Percentiles rank a stretch among this genome's conserved stretches.
Conservation (phyloP, 192 early-diverging fungal species). For the Linnemannia hyalina region DNA sequence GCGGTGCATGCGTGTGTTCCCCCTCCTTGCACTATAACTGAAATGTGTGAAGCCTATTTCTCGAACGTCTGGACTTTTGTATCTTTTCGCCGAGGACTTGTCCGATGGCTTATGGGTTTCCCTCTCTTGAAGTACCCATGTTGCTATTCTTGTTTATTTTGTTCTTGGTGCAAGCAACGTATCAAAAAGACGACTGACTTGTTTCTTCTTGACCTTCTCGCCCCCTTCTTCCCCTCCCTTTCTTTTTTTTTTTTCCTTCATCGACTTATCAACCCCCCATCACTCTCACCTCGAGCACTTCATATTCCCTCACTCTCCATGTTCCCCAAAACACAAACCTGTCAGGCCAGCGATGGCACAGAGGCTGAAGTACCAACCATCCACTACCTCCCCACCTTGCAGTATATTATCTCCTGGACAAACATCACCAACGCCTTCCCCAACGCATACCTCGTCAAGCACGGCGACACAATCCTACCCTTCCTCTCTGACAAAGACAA, state of each 20-base stretch:
- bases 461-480: neutral
- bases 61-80: too few relatives aligned
- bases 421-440: neutral
- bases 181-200: neutral
- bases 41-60: too few relatives aligned
- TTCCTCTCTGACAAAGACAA: neutral
- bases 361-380: neutral
- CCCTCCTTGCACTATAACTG: too few relatives aligned
- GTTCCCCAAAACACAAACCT: neutral
- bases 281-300: neutral
- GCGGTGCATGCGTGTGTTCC: too few relatives aligned
- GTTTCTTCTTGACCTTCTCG: too few relatives aligned
- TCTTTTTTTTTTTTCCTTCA: neutral
- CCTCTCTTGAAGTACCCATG: too few relatives aligned
- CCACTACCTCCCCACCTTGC: neutral
- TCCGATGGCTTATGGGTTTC: too few relatives aligned
- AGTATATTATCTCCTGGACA: neutral
- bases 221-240: neutral
- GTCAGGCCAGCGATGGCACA: neutral
- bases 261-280: neutral
- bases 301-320: neutral
- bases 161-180: too few relatives aligned
- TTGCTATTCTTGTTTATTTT: too few relatives aligned
- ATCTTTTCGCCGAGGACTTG: too few relatives aligned
- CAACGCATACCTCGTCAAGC: neutral